Base-by-base conservation (phyloP, 1,139 yeast genomes). In the Debaryomyces psychrophilus region DNA sequence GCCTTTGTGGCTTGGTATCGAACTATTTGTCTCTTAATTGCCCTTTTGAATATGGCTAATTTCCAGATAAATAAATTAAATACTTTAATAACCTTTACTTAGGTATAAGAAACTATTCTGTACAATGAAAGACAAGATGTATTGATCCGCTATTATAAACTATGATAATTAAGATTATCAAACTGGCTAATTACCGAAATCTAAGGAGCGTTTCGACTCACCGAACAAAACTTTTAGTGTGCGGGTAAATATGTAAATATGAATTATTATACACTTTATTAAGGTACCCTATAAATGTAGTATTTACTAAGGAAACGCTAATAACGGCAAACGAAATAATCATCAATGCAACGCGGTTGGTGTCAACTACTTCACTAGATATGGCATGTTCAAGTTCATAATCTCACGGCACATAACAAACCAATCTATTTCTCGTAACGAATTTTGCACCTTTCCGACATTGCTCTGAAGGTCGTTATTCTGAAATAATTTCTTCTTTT, bases 381-480 rank as follows among this genome's bases (percentile, higher is more conserved):
- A 85, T 1, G 86, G 87, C 53, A 77, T 76, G 65, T 92, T 92
- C 67, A 92, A 74, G 52, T 77, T 75, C 59, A 86, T 82, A 50
- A 92, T 88, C 58, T 90, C 96, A 38, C 95, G 79, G 64, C 97
- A 89, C 62, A 92, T 71, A n/a, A 87, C 76, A 60, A 83, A 87
- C 98, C 98, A 92, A 60, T 90, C 97, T 41, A 89, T 85, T 52
- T 85, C 90, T 31, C 95, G 69, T 34, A 82, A 62, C 33, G 54
- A 37, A 25, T 42, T 37, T 8, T 31, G 37, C 18, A 46, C 18
- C 20, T 46, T 41, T 15, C 45, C 51, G 23, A 50, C 51, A 17
- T 52, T 50, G 34, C 50, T n/a, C 9, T 28, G 22, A 14, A 41
- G 14, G 6, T 38, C 25, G n/a, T 20, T 25, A 18, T 38, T 37